Percentiles rank a stretch among this genome's conserved stretches.
phyloP scores from a whole-genome alignment of 2,329 filamentous ascomycete genomes.

The Hypoxylon sp. region DNA sequence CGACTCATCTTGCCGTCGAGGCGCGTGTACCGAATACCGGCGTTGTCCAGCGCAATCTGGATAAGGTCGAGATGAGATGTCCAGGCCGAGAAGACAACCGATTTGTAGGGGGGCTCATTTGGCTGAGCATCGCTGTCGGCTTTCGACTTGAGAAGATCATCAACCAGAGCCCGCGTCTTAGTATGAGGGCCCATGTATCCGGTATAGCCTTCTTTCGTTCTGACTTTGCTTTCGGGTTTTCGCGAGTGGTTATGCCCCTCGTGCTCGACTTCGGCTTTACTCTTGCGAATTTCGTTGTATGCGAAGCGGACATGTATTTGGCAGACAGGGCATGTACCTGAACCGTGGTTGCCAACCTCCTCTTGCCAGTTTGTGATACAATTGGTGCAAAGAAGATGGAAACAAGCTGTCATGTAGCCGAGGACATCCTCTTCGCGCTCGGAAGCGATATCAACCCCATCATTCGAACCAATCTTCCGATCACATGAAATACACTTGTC shows the following conservation, averaged over 20 bases:
- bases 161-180: slow-evolving; percentile 85
- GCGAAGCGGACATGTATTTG: slow-evolving; percentile 70
- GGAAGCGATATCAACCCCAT: slow-evolving; percentile 67
- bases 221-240: slow-evolving; percentile 48
- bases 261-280: slow-evolving; percentile 68
- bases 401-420: slow-evolving; percentile 87
- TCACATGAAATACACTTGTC: slow-evolving; percentile 80
- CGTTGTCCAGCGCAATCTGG: slow-evolving; percentile 78
- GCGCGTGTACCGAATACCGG: slow-evolving; percentile 77
- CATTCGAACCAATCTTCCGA: slow-evolving; percentile 67
- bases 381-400: slow-evolving; percentile 82
- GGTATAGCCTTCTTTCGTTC: slow-evolving; percentile 67
- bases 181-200: slow-evolving; percentile 89
- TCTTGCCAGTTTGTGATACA: slow-evolving; percentile 74
- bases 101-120: slow-evolving; percentile 82
- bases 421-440: slow-evolving; percentile 74
- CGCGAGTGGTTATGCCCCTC: slow-evolving; percentile 61
- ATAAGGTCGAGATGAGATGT: slow-evolving; percentile 95
- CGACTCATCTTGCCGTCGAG: slow-evolving; percentile 92
- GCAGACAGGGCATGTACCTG: slow-evolving; percentile 76
- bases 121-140: slow-evolving; percentile 70
- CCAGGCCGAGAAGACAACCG: slow-evolving; percentile 96
- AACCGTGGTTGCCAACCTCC: slow-evolving; percentile 61
- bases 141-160: slow-evolving; percentile 76
- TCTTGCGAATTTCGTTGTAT: slow-evolving; percentile 76